Percentiles rank a stretch among this genome's conserved stretches.
These are phyloP conservation scores for Eucommia ulmoides DNA, from an alignment of 257 asterid species.

Conservation along the genomic window DNA sequence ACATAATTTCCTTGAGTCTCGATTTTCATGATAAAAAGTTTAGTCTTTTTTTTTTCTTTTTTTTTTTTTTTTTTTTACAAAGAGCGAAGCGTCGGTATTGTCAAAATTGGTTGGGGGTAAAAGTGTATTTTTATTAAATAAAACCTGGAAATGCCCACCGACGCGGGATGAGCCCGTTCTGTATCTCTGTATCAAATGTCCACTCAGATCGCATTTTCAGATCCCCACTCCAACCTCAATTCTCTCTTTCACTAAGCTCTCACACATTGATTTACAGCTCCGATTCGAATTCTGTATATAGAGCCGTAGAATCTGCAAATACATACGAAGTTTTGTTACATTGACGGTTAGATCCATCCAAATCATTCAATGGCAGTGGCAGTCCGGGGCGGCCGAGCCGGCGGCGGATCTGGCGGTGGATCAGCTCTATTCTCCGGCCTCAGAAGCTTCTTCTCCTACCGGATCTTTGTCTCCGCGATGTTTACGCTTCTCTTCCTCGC, in stretches of 20 bases:
- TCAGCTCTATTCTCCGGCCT: no score
- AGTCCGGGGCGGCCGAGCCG: conserved; percentile 64
- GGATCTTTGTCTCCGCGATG: conserved; percentile 89
- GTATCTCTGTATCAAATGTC: background rate
- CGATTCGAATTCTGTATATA: background rate
- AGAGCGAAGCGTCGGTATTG: no score
- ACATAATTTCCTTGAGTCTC: no score
- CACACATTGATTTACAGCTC: background rate
- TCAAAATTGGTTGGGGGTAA: no score
- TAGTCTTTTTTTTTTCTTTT: no score
- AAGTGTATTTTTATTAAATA: no score
- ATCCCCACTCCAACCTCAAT: background rate
- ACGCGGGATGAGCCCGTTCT: background rate
- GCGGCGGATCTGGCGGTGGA: conserved; percentile 41
- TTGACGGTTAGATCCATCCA: background rate
- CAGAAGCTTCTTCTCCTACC: conserved; percentile 76
- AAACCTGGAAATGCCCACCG: background rate
- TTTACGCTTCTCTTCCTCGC: conserved; percentile 76
- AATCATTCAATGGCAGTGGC: conserved; percentile 57
- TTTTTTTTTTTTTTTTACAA: no score
- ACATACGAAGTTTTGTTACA: background rate
- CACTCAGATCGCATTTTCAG: background rate
- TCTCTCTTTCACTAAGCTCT: background rate
- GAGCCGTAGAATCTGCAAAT: background rate
- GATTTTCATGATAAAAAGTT: no score